phyloP scores from a whole-genome alignment of 768 basidiomycete species.

The Tylopilus intermedius region DNA sequence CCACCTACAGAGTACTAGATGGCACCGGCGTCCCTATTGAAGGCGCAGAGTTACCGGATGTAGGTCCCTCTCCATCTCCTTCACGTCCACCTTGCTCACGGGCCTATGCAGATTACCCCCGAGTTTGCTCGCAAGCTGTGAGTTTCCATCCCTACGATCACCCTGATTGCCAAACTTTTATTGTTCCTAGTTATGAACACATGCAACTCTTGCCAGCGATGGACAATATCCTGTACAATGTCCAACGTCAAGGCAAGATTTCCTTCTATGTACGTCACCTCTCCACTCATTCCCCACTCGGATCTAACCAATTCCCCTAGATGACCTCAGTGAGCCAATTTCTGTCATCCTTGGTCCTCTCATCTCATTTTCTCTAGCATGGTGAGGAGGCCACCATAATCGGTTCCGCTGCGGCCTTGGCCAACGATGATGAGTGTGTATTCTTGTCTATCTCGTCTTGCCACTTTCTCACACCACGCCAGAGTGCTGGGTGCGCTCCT shows the following conservation, averaged over 20 bases:
- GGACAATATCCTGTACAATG: conserved; percentile 86
- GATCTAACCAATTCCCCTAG: conserved; percentile 33
- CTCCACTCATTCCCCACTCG: conserved; percentile 1
- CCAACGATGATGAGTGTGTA: conserved; percentile 77
- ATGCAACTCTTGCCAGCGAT: conserved; percentile 79
- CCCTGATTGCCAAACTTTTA: neutral
- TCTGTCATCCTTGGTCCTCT: neutral
- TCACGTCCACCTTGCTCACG: conserved; percentile 6
- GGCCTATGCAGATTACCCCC: conserved; percentile 53
- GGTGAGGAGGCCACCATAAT: conserved; percentile 91
- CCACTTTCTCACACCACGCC: conserved; percentile 8
- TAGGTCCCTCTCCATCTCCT: conserved; percentile 28
- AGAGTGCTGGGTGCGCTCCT: conserved; percentile 65
- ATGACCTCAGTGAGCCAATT: conserved; percentile 69
- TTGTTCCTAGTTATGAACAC: conserved; percentile 54
- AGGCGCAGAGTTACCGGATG: conserved; percentile 73
- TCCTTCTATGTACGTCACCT: conserved; percentile 70
- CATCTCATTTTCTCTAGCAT: conserved; percentile 42
- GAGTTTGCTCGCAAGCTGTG: conserved; percentile 61
- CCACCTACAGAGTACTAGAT: conserved; percentile 84
- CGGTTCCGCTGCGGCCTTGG: conserved; percentile 84
- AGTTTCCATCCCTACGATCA: conserved; percentile 14
- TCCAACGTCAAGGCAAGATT: conserved; percentile 91
- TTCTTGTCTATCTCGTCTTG: neutral
- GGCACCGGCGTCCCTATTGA: conserved; percentile 69